Percentiles rank a stretch among this genome's conserved stretches.
phyloP scores from a whole-genome alignment of 2,329 filamentous ascomycete genomes.

The Teratosphaeria nubilosa region DNA sequence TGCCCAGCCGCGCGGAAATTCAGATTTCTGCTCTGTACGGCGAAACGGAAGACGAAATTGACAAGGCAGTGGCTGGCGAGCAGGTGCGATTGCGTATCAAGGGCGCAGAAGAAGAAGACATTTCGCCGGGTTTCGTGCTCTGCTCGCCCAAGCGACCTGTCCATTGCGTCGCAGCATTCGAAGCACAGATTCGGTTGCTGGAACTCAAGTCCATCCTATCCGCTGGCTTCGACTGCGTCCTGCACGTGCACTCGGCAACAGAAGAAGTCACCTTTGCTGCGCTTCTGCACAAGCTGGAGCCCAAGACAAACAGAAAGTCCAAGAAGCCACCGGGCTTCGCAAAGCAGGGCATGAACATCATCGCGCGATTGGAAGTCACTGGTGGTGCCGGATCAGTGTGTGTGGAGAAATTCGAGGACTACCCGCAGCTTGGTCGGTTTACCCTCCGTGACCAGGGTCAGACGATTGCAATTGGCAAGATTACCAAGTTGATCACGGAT shows the following conservation, averaged over 20 bases:
- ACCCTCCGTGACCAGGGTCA: constrained; percentile 82
- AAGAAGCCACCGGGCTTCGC: constrained; percentile 90
- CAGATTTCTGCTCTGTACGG: constrained; percentile 80
- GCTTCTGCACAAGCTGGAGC: constrained; percentile 87
- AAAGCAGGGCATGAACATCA: constrained; percentile 71
- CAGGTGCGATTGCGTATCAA: constrained; percentile 87
- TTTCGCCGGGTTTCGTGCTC: constrained; percentile 88
- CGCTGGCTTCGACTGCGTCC: constrained; percentile 92
- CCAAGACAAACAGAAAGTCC: constrained; percentile 86
- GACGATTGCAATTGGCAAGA: constrained; percentile 99
- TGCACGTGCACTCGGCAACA: constrained; percentile 94
- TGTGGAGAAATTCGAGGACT: constrained; percentile 90
- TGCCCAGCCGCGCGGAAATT: constrained; percentile 82
- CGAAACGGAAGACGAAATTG: constrained; percentile 89
- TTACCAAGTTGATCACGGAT: constrained; percentile 70
- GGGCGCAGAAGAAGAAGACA: constrained; percentile 94
- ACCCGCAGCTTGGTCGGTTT: constrained; percentile 85
- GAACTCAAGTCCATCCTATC: constrained; percentile 91
- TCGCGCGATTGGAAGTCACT: constrained; percentile 79
- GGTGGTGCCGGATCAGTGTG: constrained; percentile 80
- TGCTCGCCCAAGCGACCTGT: constrained; percentile 91
- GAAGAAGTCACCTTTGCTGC: constrained; percentile 90
- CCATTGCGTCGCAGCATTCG: constrained; percentile 79
- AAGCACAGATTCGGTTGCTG: constrained; percentile 91
- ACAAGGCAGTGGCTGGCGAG: constrained; percentile 76